Base-by-base conservation (phyloP, 148 eudicot species). In the Rhododendron henanense region DNA sequence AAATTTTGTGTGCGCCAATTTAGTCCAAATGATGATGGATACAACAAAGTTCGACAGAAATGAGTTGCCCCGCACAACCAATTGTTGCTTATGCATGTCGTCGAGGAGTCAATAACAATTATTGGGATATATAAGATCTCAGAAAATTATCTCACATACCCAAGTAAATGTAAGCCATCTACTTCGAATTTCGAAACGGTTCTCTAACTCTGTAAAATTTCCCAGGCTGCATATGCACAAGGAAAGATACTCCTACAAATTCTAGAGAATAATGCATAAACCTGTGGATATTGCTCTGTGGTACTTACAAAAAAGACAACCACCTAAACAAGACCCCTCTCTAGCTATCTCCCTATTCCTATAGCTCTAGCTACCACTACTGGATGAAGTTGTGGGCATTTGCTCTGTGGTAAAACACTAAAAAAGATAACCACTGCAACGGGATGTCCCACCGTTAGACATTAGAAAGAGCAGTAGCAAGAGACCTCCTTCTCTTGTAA, bases 401-500 rank as follows among this genome's bases (percentile, higher is more conserved):
- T n/a, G 31, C 14, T 14, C 75, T 71, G 76, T 31, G 76, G 37
- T 13, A 71, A 31, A n/a, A 65, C 13, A 23, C 28, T 23, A 23
- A 63, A 61, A 63, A n/a, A 63, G 71, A 63, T 37, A 0, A 75
- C 44, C 41, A 11, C 76, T 5, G 44, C n/a, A 41, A 39, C 78
- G 19, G 33, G 14, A 39, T 0, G 10, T 79, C 69, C 73, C 35
- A 10, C 13, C 13, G 7, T 71, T 28, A 81, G 6, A 81, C 71
- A 81, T 81, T 81, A 35, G 37, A 1, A 78, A 15, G 13, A 11
- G 44, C 14, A 63, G 86, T n/a, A 0, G 81, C 53, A 63, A 79
- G 50, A 50, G 89, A 79, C 67, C 93, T 93, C 77, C 93, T 92
- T 86, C 85, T 92, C 88, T 93, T 91, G 90, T 94, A 93, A 51